Percentiles rank a stretch among this genome's conserved stretches.
phyloP scores from a whole-genome alignment of 352 stramenopile species.

The Blastocystis sp. region DNA sequence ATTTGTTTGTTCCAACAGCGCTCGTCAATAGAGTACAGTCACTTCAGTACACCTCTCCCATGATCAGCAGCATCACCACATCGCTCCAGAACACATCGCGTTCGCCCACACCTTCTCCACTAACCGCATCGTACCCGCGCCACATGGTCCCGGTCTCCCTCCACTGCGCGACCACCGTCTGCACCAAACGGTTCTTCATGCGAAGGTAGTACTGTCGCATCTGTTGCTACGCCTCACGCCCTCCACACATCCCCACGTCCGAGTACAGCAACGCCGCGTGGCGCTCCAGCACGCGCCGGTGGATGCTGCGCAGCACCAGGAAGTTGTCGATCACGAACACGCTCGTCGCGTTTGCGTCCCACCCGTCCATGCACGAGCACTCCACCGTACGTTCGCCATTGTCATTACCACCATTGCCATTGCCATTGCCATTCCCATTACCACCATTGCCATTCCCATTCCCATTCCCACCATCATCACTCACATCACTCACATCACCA shows the following conservation, averaged over 20 bases:
- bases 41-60: background rate
- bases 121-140: background rate
- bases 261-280: background rate
- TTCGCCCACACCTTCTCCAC: background rate
- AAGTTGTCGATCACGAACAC: background rate
- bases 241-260: background rate
- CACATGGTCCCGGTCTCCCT: conserved; percentile 2
- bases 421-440: background rate
- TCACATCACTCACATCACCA: background rate
- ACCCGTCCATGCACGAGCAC: too few species aligned
- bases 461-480: background rate
- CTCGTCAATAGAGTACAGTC: too few species aligned
- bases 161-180: background rate
- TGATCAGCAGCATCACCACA: background rate
- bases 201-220: background rate
- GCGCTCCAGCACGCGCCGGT: background rate
- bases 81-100: background rate
- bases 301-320: background rate
- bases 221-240: background rate
- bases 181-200: background rate
- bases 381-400: background rate
- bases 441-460: background rate
- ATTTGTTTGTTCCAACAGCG: conserved; percentile 32
- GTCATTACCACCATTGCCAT: background rate
- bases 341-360: too few species aligned